Base-by-base conservation (phyloP, 2,329 filamentous ascomycete species). In the Venturia carpophila region DNA sequence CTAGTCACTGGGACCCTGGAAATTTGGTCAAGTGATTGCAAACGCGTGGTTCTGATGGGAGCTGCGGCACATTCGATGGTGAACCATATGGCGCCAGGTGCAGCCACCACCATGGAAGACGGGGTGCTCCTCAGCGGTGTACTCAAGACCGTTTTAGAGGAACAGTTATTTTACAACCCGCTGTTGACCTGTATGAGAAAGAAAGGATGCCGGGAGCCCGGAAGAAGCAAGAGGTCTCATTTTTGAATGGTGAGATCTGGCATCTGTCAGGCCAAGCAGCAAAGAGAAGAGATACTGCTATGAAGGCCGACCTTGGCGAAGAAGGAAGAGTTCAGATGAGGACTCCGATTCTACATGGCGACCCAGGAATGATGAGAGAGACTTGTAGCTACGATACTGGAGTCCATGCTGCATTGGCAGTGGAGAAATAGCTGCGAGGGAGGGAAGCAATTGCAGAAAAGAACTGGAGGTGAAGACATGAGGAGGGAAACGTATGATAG, bases 41-140 rank as follows among this genome's bases (percentile, higher is more conserved):
- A 75, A 68, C 79, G 78, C 64, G 71, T 79, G 2, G 75, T 79
- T 1, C 68, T 80, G 21, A 76, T 79, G 66, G 78, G 78, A 13
- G 76, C 78, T 68, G 77, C 77, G 0, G 76, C 75, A 0, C 77
- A 77, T 68, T 73, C 69, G 43, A 79, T 79, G 78, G 71, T 74
- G 27, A 76, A 78, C 64, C 74, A 78, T 67, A 77, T 79, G 73
- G 76, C 76, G 5, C 77, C 79, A 69, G 77, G 77, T 9, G 77
- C 77, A 24, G 77, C 77, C n/a, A 79, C 75, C 7, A 73, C 73
- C 1, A 79, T 79, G 75, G 77, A 79, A 69, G 77, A 79, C 69
- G 78, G 76, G 11, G 73, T 73, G 3, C 77, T 78, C 66, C 72
- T 79, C 0, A 77, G 72, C 5, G 69, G 71, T 11, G 75, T 75